Evolutionary conservation across 176 grass and related monocot species (phyloP), one percentile per base, ranked within the genome.

Genomic region (Ensete ventricosum): DNA sequence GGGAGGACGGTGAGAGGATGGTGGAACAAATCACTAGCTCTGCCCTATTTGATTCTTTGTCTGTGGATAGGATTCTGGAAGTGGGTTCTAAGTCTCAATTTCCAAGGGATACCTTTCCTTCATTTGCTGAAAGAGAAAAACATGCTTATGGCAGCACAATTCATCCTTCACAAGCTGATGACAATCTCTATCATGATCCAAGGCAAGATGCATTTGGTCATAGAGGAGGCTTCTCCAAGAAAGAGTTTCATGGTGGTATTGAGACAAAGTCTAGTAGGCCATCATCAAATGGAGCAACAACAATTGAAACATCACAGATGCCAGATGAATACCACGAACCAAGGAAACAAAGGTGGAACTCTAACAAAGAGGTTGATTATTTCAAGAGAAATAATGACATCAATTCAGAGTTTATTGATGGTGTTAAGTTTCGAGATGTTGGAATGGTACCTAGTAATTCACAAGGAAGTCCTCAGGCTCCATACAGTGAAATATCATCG

Each of bases 341-440:
- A 80, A 87, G 78, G 50, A 77, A 79, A 80, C 84, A 83, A 72
- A 85, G 80, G 52, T 94, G 95, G 95, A 88, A 84, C 77, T 78
- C 59, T 29, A 78, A 73, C 52, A 84, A 73, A 80, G 88, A 88
- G 64, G 83, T 71, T 83, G 82, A 87, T 60, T 76, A 50, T 84
- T 87, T 93, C 71, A 87, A 83, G 34, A 90, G 82, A 73, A 85
- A 80, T 67, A 83, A 74, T 71, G 85, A 97, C 58, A 83, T 87
- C 67, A 80, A 88, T 54, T 69, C 79, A 2, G 84, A 89, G 19
- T 76, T 91, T 81, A 84, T 83, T 57, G 89, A 77, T 26, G 77
- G 80, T 3, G 86, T 87, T 29, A 86, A 86, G 50, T 91, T 91
- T 83, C 88, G 84, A 77, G 90, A 99, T 85, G 55, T 76, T 72